Evolutionary conservation across 345 rosid species (phyloP), one percentile per base, ranked within the genome.

Genomic region (Populus euphratica): DNA sequence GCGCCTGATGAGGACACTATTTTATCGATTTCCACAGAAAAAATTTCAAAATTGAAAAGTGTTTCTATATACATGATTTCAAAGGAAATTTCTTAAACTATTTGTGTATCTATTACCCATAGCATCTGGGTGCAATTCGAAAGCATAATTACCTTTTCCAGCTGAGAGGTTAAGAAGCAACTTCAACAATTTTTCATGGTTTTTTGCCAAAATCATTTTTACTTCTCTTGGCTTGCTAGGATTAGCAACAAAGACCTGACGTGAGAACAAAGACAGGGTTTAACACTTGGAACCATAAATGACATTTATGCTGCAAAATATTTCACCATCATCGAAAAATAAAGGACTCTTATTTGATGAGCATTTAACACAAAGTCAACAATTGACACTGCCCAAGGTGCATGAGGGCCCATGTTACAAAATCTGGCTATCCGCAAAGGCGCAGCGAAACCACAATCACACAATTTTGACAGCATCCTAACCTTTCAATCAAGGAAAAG

Each of bases 201-300:
- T 93, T 84, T 89, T 96, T 20, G 94, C 91, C 86, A 96, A 78
- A 78, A 96, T 96, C 85, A 91, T 85, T 81, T 91, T 93, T 54
- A 96, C 85, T 77, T 92, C 96, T 54, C 83, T 88, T 52, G 99
- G 98, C 83, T 96, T 96, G 89, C 91, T 92, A 80, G 98, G 99
- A 84, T 96, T 96, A 49, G 99, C 99, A 70, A 93, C 98, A 85
- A 93, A 96, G 78, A 96, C 93, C 97, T 93, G 85, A 76, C 78
- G 8, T 70, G 47, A 43, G 36, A 70, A 23, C 27, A 64, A 49
- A 21, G 17, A 47, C 49, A 38, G 71, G 1, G 69, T 17, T 29
- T 21, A 63, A 25, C 36, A 31, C 64, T 78, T 17, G 21, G 35
- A 69, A 3, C 31, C 49, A 8, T 35, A 6, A 17, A 44, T 49